phyloP scores from a whole-genome alignment of 257 asterid genomes.

The Fraxinus cuspidata region DNA sequence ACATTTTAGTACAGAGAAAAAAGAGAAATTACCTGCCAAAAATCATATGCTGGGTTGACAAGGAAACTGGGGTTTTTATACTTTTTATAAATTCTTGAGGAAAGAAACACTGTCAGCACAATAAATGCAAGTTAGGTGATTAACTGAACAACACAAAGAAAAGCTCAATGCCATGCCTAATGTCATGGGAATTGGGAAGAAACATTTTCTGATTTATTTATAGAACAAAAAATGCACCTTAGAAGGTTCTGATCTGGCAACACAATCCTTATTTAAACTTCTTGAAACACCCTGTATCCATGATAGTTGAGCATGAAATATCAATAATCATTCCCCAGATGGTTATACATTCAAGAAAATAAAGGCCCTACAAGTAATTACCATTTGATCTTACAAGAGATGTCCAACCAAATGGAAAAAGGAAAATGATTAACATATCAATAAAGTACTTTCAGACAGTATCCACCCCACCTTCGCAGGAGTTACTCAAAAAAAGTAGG shows the following conservation, averaged over 20 bases:
- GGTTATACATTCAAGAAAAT: slow-evolving; percentile 1
- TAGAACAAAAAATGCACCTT: slow-evolving; percentile 53
- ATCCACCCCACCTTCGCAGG: not conserved
- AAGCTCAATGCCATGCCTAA: slow-evolving; percentile 9
- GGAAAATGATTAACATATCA: not conserved
- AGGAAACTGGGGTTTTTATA: slow-evolving; percentile 82
- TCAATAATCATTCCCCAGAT: slow-evolving; percentile 2
- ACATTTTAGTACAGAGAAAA: not conserved
- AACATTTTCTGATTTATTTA: not conserved
- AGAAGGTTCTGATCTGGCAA: slow-evolving; percentile 62
- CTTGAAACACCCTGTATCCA: slow-evolving; percentile 66
- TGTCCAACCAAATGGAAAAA: slow-evolving; percentile 6
- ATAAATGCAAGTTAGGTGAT: slow-evolving; percentile 16
- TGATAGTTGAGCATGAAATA: slow-evolving; percentile 17
- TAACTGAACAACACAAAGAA: slow-evolving; percentile 25
- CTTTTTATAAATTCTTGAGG: slow-evolving; percentile 75
- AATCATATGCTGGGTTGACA: slow-evolving; percentile 88
- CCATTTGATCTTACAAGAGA: not conserved
- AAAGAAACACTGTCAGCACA: slow-evolving; percentile 74
- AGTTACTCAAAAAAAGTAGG: not conserved
- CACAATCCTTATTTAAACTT: slow-evolving; percentile 75
- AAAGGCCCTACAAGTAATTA: slow-evolving; percentile 6
- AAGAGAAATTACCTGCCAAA: slow-evolving; percentile 75
- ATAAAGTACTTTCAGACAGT: too few species aligned
- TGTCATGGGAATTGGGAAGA: not conserved